Evolutionary conservation across 75 land plant species (phyloP).

Genomic region (Adiantum capillusveneris): DNA sequence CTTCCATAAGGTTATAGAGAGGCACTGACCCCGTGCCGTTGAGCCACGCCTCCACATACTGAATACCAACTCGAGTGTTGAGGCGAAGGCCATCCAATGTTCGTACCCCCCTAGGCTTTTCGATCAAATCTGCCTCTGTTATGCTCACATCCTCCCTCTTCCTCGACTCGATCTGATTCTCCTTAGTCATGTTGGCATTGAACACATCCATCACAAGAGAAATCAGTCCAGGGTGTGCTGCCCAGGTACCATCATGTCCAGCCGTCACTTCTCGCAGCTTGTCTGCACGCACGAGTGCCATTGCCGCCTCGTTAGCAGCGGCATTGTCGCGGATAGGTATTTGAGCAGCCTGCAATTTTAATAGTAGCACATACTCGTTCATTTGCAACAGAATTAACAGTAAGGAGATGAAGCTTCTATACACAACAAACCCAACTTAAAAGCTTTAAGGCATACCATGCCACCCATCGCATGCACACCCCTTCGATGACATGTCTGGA

Average conservation of each 20-base stretch:
- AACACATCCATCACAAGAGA: constrained; percentile 59
- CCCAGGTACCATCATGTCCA: constrained; percentile 98
- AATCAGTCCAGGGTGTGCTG: constrained; percentile 90
- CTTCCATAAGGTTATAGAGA: constrained; percentile 92
- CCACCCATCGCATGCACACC: constrained; percentile 99
- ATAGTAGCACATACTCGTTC: neutral
- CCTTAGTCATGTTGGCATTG: constrained; percentile 45
- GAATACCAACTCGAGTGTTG: constrained; percentile 79
- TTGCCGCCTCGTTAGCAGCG: constrained; percentile 68
- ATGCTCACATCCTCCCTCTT: constrained; percentile 38
- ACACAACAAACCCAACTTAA: constrained; percentile 2
- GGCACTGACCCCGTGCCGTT: constrained; percentile 86
- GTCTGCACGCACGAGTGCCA: constrained; percentile 65
- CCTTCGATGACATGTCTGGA: constrained; percentile 85
- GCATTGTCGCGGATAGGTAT: constrained; percentile 82
- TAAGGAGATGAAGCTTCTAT: neutral
- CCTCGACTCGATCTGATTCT: constrained; percentile 56
- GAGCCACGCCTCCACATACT: constrained; percentile 89
- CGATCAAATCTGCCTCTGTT: constrained; percentile 59
- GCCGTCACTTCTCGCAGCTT: constrained; percentile 81
- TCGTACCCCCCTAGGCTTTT: constrained; percentile 51
- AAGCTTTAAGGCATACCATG: too few relatives aligned
- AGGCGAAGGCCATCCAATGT: constrained; percentile 77
- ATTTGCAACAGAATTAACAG: neutral
- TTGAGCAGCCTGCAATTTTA: constrained; percentile 74